Conservation (phyloP, 2,329 filamentous ascomycete species). For the Trichoderma afroharzianum region DNA sequence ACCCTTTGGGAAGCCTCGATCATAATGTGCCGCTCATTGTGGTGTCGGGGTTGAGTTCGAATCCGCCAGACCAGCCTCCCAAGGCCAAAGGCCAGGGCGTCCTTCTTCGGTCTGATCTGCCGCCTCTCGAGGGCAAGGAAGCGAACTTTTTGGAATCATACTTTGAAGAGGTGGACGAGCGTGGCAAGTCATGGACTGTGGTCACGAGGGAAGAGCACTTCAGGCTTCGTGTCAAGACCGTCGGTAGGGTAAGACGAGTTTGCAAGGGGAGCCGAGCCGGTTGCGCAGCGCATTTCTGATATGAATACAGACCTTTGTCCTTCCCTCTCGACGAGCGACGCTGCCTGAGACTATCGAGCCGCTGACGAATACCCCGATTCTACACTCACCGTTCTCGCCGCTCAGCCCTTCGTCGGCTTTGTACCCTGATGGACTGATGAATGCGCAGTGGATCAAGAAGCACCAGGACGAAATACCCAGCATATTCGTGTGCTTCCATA, state of each 20-base stretch:
- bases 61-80: constrained; percentile 41
- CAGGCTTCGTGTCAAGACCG: constrained; percentile 66
- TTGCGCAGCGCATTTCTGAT: constrained; percentile 26
- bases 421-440: constrained; percentile 86
- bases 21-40: constrained; percentile 85
- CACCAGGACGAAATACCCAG: constrained; percentile 83
- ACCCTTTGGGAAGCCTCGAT: constrained; percentile 73
- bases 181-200: constrained; percentile 62
- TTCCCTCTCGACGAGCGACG: constrained; percentile 55
- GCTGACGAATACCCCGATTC: constrained; percentile 47
- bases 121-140: constrained; percentile 61
- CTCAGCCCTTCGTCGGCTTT: constrained; percentile 77
- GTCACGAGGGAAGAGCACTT: constrained; percentile 50
- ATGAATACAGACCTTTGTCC: constrained; percentile 46
- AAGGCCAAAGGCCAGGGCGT: constrained; percentile 57
- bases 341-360: constrained; percentile 50
- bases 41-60: constrained; percentile 66
- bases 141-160: constrained; percentile 63
- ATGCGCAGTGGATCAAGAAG: constrained; percentile 79
- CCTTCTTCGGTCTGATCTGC: constrained; percentile 67
- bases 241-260: constrained; percentile 70
- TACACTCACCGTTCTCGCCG: constrained; percentile 90
- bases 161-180: constrained; percentile 63
- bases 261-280: not conserved
- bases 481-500: constrained; percentile 76